Evolutionary conservation across 331 rosid genomes (phyloP).

Genomic region (Dryas integrifolia): DNA sequence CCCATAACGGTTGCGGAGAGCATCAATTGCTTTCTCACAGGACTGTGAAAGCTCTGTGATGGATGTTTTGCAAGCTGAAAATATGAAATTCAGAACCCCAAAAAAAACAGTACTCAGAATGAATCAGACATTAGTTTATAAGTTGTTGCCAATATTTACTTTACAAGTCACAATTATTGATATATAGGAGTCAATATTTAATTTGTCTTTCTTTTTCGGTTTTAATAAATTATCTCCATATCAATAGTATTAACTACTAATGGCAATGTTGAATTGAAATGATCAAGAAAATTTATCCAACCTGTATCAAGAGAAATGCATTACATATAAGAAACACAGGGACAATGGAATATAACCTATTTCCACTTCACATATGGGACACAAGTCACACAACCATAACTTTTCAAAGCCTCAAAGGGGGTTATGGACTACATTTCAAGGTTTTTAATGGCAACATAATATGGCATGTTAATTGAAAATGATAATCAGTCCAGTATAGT

Average conservation of each 20-base stretch:
- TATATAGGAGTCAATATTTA: background rate
- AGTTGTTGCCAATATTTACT: background rate
- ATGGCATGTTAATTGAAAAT: background rate
- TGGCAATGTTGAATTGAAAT: background rate
- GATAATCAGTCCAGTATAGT: background rate
- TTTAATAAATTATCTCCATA: background rate
- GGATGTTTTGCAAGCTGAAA: slow-evolving; percentile 73
- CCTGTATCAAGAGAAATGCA: background rate
- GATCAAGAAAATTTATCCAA: background rate
- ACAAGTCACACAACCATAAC: background rate
- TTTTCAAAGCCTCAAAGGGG: background rate
- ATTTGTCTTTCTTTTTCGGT: background rate
- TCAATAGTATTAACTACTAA: background rate
- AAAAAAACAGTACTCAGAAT: slow-evolving; percentile 18
- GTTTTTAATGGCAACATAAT: background rate
- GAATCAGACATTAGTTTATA: slow-evolving; percentile 5
- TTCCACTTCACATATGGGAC: background rate
- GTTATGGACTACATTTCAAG: slow-evolving; percentile 1
- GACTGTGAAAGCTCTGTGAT: slow-evolving; percentile 63
- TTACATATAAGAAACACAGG: background rate
- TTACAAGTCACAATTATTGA: no score
- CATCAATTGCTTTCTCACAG: slow-evolving; percentile 65
- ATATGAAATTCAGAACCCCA: background rate
- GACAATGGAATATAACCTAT: background rate
- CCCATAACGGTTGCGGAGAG: slow-evolving; percentile 60